phyloP scores from a whole-genome alignment of 495 filamentous ascomycete genomes.

The Podospora tetraspora region DNA sequence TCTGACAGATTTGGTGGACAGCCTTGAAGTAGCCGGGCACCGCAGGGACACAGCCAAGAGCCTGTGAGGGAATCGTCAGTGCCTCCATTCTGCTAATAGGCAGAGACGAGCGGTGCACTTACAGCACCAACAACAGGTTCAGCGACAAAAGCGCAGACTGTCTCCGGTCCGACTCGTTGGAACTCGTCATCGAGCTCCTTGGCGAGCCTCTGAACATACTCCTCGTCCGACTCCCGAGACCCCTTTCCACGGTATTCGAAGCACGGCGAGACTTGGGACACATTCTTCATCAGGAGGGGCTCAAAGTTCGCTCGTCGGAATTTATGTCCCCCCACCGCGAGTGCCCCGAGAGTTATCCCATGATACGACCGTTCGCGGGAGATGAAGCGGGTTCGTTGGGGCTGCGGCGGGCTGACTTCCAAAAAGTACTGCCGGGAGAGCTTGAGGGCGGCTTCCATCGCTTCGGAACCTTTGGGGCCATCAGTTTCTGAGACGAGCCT shows the following conservation, averaged over 20 bases:
- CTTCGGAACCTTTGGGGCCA: conserved; percentile 36
- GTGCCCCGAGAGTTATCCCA: conserved; percentile 63
- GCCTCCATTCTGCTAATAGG: not conserved
- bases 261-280: conserved; percentile 64
- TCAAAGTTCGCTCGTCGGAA: conserved; percentile 60
- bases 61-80: conserved; percentile 19
- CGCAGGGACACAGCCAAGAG: conserved; percentile 61
- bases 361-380: conserved; percentile 67
- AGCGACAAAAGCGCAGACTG: conserved; percentile 69
- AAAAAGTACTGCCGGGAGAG: conserved; percentile 63
- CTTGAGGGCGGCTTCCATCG: conserved; percentile 50
- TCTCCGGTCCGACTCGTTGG: conserved; percentile 61
- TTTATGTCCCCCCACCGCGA: conserved; percentile 59
- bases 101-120: conserved; percentile 7
- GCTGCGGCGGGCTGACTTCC: conserved; percentile 37
- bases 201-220: conserved; percentile 50
- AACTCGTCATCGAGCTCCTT: conserved; percentile 73
- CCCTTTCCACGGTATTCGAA: conserved; percentile 39
- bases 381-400: conserved; percentile 54
- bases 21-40: conserved; percentile 65
- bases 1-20: conserved; percentile 61
- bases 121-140: conserved; percentile 61
- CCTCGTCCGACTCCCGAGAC: conserved; percentile 29
- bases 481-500: conserved; percentile 25
- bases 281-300: conserved; percentile 56